Base-by-base conservation (phyloP, 192 early-diverging fungal species). In the Podochytrium sp. region DNA sequence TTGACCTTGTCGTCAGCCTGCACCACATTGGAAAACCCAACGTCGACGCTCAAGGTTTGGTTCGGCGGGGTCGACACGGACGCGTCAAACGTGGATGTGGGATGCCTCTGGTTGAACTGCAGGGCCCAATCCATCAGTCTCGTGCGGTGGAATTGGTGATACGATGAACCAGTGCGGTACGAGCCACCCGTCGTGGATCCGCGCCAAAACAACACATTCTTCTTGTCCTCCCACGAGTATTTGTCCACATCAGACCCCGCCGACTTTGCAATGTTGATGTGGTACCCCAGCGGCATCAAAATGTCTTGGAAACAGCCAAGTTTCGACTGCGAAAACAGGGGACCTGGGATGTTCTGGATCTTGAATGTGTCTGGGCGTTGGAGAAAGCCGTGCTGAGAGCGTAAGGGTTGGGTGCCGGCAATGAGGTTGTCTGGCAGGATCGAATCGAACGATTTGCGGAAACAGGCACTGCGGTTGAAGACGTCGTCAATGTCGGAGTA, bases 171-270 rank as follows among this genome's bases (percentile, higher is more conserved):
- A 23, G 12, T 29, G 18, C 47, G 12, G 47, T 49, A 49, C 47
- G 14, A 12, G 29, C 61, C 61, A 16, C 61, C 40, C 12, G 61
- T 63, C 30, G 61, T 40, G 37, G 20, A 25, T 14, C 61, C 61
- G 20, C 61, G 61, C 61, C 61, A 63, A 34, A 63, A 63, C 20
- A 63, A 29, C 14, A 63, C 61, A 38, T 63, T 41, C 20, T 29
- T 14, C 27, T 63, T 63, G 12, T 35, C 7, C 16, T 29, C 12
- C 61, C 61, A 63, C 12, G 35, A 18, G 38, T 2, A 23, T 10
- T 32, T 14, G 61, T 63, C 61, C 61, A 18, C 27, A 12, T 16
- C 32, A n/a, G 18, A 7, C 33, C 37, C 37, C 27, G 14, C 25
- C 16, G 14, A 23, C 55, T 23, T 10, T n/a, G n/a, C n/a, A 57